Base-by-base conservation (phyloP, 495 filamentous ascomycete species). In the Penicillium fimorum region DNA sequence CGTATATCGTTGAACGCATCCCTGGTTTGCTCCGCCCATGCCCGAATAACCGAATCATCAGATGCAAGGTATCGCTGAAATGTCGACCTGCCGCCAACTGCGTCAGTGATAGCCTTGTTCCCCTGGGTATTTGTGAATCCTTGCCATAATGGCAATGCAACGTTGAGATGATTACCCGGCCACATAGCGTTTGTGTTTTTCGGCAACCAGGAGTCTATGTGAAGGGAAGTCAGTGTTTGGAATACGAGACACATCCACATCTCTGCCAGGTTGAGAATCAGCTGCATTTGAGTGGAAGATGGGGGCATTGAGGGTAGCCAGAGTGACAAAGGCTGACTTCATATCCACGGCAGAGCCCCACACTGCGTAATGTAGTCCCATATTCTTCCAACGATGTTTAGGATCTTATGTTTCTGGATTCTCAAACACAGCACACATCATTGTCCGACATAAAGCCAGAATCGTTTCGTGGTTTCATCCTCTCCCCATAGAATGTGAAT, bases 221-320 rank as follows among this genome's bases (percentile, higher is more conserved):
- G 51, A 22, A 47, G 9, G 4, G 25, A n/a, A 10, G 46, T 50
- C 17, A 62, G 38, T 25, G 55, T 58, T 32, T 62, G 55, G 15
- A 58, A 62, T 4, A 58, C 15, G 18, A 49, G 33, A 10, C 50
- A 11, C 58, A 58, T 58, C 58, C 58, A 64, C 53, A 64, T 64
- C 27, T 64, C 61, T 25, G 24, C 11, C 0, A 60, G n/a, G 49
- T 60, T 64, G 1, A 64, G 42, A 12, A 61, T 0, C 5, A 47
- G 33, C 33, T 61, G 61, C 5, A 3, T 9, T 10, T 40, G 2
- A 37, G 15, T 5, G 11, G 18, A 24, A 15, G 8, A 25, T 11
- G 41, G 15, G 15, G 3, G n/a, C 27, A 1, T 47, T n/a, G 13
- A 32, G n/a, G 8, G 5, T 32, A 24, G 37, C 54, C 9, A 64